Evolutionary conservation across 306 rosid species (phyloP).

Genomic region (Potentilla sterilis): DNA sequence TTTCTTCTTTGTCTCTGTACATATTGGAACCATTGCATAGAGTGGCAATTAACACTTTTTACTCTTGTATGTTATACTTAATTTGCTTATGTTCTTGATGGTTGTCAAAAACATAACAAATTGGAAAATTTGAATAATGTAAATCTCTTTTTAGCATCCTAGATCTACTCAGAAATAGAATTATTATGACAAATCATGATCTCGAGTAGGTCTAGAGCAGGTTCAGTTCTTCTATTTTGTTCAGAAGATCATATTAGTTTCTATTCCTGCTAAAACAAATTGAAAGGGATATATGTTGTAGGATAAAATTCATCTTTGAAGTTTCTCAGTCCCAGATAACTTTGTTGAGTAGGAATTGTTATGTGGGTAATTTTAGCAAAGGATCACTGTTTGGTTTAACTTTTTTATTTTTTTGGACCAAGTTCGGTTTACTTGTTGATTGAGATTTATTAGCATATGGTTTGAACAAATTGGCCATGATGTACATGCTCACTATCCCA

Average conservation of each 20-base stretch:
- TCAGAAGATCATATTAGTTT: not conserved
- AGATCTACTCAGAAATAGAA: not conserved
- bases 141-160: not conserved
- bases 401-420: too few relatives aligned
- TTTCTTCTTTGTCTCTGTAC: not conserved
- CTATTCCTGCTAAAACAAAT: not conserved
- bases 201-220: not conserved
- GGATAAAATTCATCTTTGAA: not conserved
- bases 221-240: not conserved
- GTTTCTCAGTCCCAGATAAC: not conserved
- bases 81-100: not conserved
- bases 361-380: not conserved
- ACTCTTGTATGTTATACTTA: not conserved
- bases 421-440: not conserved
- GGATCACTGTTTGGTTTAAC: constrained; percentile 1
- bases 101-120: not conserved
- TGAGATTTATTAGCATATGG: not conserved
- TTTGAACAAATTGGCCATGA: not conserved
- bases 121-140: not conserved
- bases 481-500: not conserved
- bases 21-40: not conserved
- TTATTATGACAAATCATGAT: not conserved
- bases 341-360: not conserved
- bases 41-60: not conserved
- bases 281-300: not conserved